phyloP scores from a whole-genome alignment of 1,284 basidiomycete genomes.

The Wolfiporia cocos region DNA sequence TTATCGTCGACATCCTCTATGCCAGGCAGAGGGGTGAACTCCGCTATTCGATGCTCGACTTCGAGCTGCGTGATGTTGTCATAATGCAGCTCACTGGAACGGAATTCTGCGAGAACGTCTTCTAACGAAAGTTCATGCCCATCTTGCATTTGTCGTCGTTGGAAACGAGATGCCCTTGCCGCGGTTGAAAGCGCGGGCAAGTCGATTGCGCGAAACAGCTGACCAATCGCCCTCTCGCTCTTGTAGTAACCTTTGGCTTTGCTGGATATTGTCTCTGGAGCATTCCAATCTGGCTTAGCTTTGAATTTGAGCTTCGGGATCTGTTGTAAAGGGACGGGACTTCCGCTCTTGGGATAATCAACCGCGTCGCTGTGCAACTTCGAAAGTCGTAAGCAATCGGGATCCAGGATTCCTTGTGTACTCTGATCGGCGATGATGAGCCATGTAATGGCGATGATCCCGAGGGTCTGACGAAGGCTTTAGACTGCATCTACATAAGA shows the following conservation, averaged over 20 bases:
- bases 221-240: conserved; percentile 48
- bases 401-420: conserved; percentile 44
- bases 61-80: conserved; percentile 16
- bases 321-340: conserved; percentile 39
- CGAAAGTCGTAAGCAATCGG: conserved; percentile 56
- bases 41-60: conserved; percentile 18
- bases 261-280: conserved; percentile 45
- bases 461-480: conserved; percentile 37
- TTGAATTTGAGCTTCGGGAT: conserved; percentile 41
- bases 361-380: conserved; percentile 65
- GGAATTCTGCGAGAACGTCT: conserved; percentile 21
- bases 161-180: conserved; percentile 12
- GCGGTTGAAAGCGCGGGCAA: conserved; percentile 34
- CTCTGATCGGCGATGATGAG: conserved; percentile 66
- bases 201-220: conserved; percentile 49
- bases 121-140: conserved; percentile 13
- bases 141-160: conserved; percentile 16
- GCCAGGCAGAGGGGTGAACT: conserved; percentile 18
- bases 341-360: conserved; percentile 61
- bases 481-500: too few relatives aligned
- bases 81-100: conserved; percentile 11
- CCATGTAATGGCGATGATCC: conserved; percentile 56
- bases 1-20: conserved; percentile 14
- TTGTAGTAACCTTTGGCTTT: conserved; percentile 37
- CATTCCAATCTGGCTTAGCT: conserved; percentile 55